Conservation (phyloP, 352 stramenopile species). For the Phytophthora crassamura region DNA sequence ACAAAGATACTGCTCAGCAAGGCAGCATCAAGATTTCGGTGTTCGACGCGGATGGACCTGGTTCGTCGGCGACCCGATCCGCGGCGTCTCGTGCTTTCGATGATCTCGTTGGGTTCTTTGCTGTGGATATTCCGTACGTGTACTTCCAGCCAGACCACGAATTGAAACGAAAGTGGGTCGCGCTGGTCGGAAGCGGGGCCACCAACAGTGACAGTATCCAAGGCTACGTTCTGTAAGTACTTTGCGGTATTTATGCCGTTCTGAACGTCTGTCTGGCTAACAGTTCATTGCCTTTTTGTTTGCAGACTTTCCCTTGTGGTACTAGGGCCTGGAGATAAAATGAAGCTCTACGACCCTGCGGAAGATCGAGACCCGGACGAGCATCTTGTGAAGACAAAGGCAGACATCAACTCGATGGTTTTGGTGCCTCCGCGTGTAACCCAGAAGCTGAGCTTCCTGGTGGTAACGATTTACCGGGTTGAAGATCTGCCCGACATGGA, state of each 20-base stretch:
- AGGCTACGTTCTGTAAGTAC: conserved; percentile 85
- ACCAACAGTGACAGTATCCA: conserved; percentile 87
- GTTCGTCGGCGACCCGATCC: conserved; percentile 36
- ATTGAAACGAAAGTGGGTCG: conserved; percentile 91
- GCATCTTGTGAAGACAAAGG: conserved; percentile 48
- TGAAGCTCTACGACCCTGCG: conserved; percentile 61
- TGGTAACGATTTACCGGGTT: conserved; percentile 78
- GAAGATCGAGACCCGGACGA: conserved; percentile 53
- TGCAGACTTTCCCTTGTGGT: conserved; percentile 86
- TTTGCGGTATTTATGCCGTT: not conserved
- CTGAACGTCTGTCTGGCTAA: conserved; percentile 4
- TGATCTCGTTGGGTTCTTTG: conserved; percentile 88
- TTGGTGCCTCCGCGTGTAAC: conserved; percentile 80
- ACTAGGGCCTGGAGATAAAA: conserved; percentile 84
- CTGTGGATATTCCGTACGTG: conserved; percentile 84
- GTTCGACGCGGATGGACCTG: conserved; percentile 77
- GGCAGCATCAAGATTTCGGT: conserved; percentile 83
- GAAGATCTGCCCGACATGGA: conserved; percentile 90
- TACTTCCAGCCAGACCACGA: conserved; percentile 90
- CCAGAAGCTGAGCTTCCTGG: conserved; percentile 76
- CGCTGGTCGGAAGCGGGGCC: conserved; percentile 76
- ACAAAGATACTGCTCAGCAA: conserved; percentile 78
- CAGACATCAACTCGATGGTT: conserved; percentile 83
- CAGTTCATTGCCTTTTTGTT: conserved; percentile 6
- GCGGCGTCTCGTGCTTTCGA: conserved; percentile 48